Evolutionary conservation across 768 basidiomycete genomes (phyloP), one percentile per base, ranked within the genome.

Genomic region (Hygrophorus russula): DNA sequence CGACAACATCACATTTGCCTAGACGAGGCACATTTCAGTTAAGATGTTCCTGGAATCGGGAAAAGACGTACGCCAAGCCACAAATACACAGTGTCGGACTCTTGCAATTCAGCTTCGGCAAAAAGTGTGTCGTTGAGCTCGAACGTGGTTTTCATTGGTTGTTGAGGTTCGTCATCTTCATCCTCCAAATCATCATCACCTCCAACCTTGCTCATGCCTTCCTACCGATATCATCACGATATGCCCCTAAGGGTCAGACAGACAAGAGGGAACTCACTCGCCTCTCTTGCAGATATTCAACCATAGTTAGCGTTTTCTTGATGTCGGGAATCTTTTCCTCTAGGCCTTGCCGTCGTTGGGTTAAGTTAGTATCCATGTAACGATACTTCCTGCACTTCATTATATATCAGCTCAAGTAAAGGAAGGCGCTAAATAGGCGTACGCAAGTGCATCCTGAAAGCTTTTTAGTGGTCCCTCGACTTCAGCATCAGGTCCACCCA

Each of bases 1-100:
- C 0, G 91, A 87, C 1, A 99, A 69, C 94, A 98, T 97, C 2
- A 93, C 90, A 50, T 97, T 97, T 5, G 96, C 96, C 94, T 98
- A 50, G 8, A 29, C 11, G 3, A 13, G 13, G 36, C 8, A 39
- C 19, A 29, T 10, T 14, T 18, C 38, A 27, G 31, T 33, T 18
- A 18, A 29, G 20, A 31, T 30, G 29, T 42, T 24, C 6, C 31
- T 12, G 11, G 6, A 19, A 29, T 11, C 30, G 46, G 46, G 31
- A n/a, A 20, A 17, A 36, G 20, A 64, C 84, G 55, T 64, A 97
- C 93, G 24, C 94, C 94, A 14, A 99, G 78, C 94, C 96, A 99
- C 19, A 99, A 68, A 54, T 80, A 92, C 8, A 98, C 93, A 0
- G 81, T 80, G 43, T 94, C 92, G 0, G 81, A 82, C 48, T 91